Evolutionary conservation across 225 moss, liverwort and hornwort genomes (phyloP).

Genomic region (Ulota crispa): DNA sequence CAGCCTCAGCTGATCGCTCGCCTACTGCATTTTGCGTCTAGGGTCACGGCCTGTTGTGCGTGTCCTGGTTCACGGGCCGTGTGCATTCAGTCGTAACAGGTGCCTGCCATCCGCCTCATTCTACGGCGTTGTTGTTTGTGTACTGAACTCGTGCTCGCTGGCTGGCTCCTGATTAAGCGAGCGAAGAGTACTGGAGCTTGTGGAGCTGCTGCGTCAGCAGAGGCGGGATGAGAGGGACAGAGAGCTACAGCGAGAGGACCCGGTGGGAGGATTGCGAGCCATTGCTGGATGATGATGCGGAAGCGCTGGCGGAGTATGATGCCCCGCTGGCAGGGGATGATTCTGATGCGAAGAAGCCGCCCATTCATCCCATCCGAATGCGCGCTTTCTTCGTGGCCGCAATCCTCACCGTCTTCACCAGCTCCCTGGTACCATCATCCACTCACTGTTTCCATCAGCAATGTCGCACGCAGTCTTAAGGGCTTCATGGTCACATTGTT

Average conservation of each 20-base stretch:
- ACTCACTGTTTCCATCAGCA: not conserved
- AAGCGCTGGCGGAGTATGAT: not conserved
- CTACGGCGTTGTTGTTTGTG: not conserved
- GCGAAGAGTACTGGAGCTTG: not conserved
- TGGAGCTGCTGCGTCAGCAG: accelerated
- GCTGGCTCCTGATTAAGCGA: not conserved
- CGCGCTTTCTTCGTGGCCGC: constrained; percentile 53
- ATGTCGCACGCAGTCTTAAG: not conserved
- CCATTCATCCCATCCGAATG: constrained; percentile 42
- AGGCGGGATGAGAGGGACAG: not conserved
- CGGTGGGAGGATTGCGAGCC: constrained; percentile 10
- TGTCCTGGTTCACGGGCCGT: not conserved
- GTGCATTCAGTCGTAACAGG: not conserved
- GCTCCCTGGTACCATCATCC: constrained; percentile 66
- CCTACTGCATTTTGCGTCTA: not conserved
- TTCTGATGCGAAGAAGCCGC: not conserved
- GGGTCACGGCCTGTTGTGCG: not conserved
- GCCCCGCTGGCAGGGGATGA: not conserved
- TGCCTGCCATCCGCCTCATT: not conserved
- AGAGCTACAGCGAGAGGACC: not conserved
- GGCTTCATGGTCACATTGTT: not conserved
- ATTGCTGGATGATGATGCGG: not conserved
- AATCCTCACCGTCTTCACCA: constrained; percentile 74
- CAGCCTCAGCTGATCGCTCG: not conserved
- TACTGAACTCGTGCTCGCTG: not conserved